phyloP scores from a whole-genome alignment of 2,329 filamentous ascomycete species.

The Albifimbria verrucaria region DNA sequence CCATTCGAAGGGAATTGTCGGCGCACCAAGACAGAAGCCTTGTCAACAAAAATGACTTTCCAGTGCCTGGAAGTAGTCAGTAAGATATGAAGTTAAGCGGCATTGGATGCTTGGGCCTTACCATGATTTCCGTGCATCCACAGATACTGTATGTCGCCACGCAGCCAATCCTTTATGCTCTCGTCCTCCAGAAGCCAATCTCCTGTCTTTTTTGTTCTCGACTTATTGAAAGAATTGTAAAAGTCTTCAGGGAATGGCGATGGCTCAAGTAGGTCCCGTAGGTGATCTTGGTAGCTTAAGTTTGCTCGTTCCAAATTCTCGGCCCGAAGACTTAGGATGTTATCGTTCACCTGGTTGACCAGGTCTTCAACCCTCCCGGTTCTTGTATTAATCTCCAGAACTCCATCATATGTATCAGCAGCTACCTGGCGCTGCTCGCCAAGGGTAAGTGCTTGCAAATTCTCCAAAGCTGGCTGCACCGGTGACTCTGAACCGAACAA shows the following conservation, averaged over 20 bases:
- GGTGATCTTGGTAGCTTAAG: slow-evolving; percentile 29
- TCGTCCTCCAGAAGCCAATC: slow-evolving; percentile 42
- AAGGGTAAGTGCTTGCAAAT: slow-evolving; percentile 36
- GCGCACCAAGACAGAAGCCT: slow-evolving; percentile 38
- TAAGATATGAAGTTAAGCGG: too few species aligned
- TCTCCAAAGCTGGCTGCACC: slow-evolving; percentile 35
- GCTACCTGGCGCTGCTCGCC: slow-evolving; percentile 40
- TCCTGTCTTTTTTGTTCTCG: slow-evolving; percentile 37
- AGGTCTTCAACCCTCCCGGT: slow-evolving; percentile 32
- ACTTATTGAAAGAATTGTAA: slow-evolving; percentile 36
- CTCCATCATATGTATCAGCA: slow-evolving; percentile 39
- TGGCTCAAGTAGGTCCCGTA: slow-evolving; percentile 37
- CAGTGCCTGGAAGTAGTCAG: slow-evolving; percentile 26
- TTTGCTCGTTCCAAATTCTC: slow-evolving; percentile 31
- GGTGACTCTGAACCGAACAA: slow-evolving; percentile 37
- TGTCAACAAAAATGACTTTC: slow-evolving; percentile 43
- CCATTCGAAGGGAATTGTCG: slow-evolving; percentile 30
- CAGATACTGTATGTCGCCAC: slow-evolving; percentile 34
- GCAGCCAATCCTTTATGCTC: slow-evolving; percentile 35
- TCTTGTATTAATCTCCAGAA: slow-evolving; percentile 30
- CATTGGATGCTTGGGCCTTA: too few species aligned
- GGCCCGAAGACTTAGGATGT: slow-evolving; percentile 27
- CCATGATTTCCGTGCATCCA: slow-evolving; percentile 43
- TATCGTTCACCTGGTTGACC: slow-evolving; percentile 31
- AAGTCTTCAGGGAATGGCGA: slow-evolving; percentile 40